Evolutionary conservation across 2,329 filamentous ascomycete genomes (phyloP).

Genomic region (Incumbomyces lentus): DNA sequence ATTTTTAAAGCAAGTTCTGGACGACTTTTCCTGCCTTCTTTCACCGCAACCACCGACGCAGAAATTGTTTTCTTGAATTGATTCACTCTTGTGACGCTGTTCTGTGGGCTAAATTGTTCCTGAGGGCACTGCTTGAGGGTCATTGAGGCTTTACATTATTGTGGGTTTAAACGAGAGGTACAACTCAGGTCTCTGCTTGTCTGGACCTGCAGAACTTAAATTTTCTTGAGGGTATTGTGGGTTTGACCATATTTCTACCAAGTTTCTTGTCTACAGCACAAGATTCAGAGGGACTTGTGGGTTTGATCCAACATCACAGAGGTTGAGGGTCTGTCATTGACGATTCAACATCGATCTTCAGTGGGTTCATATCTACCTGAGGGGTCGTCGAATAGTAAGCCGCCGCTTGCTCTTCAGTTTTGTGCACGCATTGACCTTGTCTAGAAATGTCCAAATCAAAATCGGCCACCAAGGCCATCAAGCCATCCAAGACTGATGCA

Average conservation of each 20-base stretch:
- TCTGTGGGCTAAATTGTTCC: conserved; percentile 35
- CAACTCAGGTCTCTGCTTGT: conserved; percentile 8
- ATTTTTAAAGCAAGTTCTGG: too few relatives aligned
- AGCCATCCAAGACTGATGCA: conserved; percentile 30
- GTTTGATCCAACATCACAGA: conserved; percentile 27
- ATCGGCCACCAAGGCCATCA: conserved; percentile 27
- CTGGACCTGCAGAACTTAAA: neutral
- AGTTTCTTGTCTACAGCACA: neutral
- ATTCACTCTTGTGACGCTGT: conserved; percentile 10
- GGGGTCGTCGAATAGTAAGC: conserved; percentile 4
- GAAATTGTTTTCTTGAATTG: conserved; percentile 15
- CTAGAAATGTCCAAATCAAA: conserved; percentile 31
- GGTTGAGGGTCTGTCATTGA: conserved; percentile 1
- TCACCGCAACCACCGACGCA: neutral
- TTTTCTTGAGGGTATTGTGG: conserved; percentile 3
- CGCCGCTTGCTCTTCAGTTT: neutral
- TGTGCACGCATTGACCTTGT: neutral
- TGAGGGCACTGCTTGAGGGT: conserved; percentile 25
- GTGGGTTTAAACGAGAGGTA: neutral
- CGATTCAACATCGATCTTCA: conserved; percentile 8
- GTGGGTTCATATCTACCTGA: conserved; percentile 2
- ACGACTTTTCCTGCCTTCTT: neutral
- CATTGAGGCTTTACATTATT: neutral
- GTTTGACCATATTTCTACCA: conserved; percentile 5
- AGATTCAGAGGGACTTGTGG: conserved; percentile 22